A percentile compares a stretch with the other conserved stretches of the same genome.
Conservation (phyloP, 2,329 filamentous ascomycete species). For the Amauroascus verrucosus region DNA sequence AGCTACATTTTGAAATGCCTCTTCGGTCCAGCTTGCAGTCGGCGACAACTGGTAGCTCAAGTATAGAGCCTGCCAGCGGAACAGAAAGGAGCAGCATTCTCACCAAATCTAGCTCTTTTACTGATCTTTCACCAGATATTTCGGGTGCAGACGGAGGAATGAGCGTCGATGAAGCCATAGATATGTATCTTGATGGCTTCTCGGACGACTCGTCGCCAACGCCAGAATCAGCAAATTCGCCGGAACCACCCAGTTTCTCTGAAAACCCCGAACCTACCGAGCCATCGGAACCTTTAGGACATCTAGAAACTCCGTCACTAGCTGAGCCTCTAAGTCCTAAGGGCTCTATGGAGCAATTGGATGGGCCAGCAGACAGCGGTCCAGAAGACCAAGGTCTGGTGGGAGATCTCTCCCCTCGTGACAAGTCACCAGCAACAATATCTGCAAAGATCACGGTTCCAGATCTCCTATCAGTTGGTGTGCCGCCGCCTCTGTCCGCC, state of each 20-base stretch:
- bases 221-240: neutral
- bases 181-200: constrained; percentile 51
- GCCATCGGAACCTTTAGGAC: neutral
- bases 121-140: constrained; percentile 48
- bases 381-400: neutral
- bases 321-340: neutral
- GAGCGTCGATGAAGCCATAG: constrained; percentile 52
- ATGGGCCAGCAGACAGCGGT: neutral
- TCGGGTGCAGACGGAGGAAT: constrained; percentile 50
- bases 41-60: constrained; percentile 48
- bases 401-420: neutral
- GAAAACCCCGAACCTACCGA: neutral
- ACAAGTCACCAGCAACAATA: neutral
- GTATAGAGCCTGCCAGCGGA: constrained; percentile 46
- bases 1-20: constrained; percentile 24
- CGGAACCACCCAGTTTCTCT: neutral
- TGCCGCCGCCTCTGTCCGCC: constrained; percentile 30
- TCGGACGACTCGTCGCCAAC: constrained; percentile 24
- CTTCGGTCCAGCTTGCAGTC: constrained; percentile 51
- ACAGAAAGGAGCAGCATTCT: constrained; percentile 75
- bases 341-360: neutral
- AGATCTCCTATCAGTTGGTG: constrained; percentile 26
- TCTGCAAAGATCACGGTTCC: constrained; percentile 5
- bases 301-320: neutral
- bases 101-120: constrained; percentile 68